A percentile compares a stretch with the other conserved stretches of the same genome.
Evolutionary conservation across 2,329 filamentous ascomycete genomes (phyloP).

Genomic region (Cladosporium sp.): DNA sequence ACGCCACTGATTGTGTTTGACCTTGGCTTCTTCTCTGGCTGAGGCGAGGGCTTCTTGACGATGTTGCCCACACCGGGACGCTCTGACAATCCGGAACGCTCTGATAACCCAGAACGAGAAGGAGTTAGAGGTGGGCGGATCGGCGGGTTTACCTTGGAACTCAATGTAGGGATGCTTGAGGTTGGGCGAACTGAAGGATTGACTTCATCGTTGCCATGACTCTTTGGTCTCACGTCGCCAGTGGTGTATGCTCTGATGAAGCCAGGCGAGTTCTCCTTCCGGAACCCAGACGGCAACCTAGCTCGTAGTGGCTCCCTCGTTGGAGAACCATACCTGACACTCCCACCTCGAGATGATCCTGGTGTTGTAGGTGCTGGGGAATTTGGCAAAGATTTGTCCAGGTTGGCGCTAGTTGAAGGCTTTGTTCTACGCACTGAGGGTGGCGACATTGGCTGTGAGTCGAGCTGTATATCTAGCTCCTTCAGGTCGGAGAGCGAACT

Average conservation of each 20-base stretch:
- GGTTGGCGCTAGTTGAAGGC: constrained; percentile 16
- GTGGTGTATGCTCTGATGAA: constrained; percentile 27
- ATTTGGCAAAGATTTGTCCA: constrained; percentile 36
- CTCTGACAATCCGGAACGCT: constrained; percentile 56
- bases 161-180: constrained; percentile 55
- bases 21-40: constrained; percentile 33
- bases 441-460: constrained; percentile 28
- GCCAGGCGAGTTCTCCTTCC: constrained; percentile 48
- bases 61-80: constrained; percentile 53
- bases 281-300: constrained; percentile 41
- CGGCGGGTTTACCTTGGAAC: constrained; percentile 34
- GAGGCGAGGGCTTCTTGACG: constrained; percentile 63
- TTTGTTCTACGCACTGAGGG: constrained; percentile 29
- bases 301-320: constrained; percentile 37
- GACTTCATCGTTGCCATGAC: constrained; percentile 28
- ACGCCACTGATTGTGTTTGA: constrained; percentile 31
- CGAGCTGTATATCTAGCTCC: constrained; percentile 58
- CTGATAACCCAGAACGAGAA: constrained; percentile 52
- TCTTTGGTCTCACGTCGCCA: constrained; percentile 32
- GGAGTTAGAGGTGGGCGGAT: constrained; percentile 44
- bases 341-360: constrained; percentile 42
- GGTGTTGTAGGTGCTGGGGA: constrained; percentile 41
- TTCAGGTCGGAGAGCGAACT: constrained; percentile 90
- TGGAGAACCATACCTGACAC: constrained; percentile 45
- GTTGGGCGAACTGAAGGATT: constrained; percentile 25